Conservation (phyloP, 1,284 basidiomycete species). For the Ganoderma leucocontextum region DNA sequence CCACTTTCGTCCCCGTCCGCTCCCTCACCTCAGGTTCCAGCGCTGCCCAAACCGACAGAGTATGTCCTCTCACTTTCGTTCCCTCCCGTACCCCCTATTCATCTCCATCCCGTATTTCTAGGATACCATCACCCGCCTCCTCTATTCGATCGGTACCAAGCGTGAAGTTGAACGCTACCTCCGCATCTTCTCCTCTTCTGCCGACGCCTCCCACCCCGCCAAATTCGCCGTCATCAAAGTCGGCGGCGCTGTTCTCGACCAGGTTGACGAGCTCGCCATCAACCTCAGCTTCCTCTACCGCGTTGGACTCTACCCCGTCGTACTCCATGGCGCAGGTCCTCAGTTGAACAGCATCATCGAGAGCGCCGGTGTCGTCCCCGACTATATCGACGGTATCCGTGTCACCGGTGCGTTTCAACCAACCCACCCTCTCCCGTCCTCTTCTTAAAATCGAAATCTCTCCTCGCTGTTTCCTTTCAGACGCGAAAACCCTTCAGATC, state of each 20-base stretch:
- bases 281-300: conserved; percentile 94
- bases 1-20: conserved; percentile 43
- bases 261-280: conserved; percentile 91
- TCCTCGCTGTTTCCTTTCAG: conserved; percentile 48
- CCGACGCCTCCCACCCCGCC: conserved; percentile 83
- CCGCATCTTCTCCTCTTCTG: conserved; percentile 92
- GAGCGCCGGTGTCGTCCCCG: conserved; percentile 88
- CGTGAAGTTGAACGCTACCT: conserved; percentile 97
- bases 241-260: conserved; percentile 91
- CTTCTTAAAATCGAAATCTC: neutral
- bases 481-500: conserved; percentile 90
- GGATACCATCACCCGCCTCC: conserved; percentile 93
- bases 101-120: conserved; percentile 40
- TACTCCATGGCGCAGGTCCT: conserved; percentile 95
- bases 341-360: conserved; percentile 94
- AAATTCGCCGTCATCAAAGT: conserved; percentile 96
- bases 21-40: conserved; percentile 53
- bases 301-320: conserved; percentile 93
- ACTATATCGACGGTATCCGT: conserved; percentile 95
- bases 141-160: conserved; percentile 95
- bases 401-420: conserved; percentile 77
- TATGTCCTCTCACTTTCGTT: conserved; percentile 36
- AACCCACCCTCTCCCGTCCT: neutral
- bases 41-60: conserved; percentile 64
- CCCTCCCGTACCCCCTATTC: neutral